Percentiles rank a stretch among this genome's conserved stretches.
These are phyloP conservation scores for Erythrophleum ivorense DNA, from an alignment of 331 rosid genomes.

Conservation along the genomic window DNA sequence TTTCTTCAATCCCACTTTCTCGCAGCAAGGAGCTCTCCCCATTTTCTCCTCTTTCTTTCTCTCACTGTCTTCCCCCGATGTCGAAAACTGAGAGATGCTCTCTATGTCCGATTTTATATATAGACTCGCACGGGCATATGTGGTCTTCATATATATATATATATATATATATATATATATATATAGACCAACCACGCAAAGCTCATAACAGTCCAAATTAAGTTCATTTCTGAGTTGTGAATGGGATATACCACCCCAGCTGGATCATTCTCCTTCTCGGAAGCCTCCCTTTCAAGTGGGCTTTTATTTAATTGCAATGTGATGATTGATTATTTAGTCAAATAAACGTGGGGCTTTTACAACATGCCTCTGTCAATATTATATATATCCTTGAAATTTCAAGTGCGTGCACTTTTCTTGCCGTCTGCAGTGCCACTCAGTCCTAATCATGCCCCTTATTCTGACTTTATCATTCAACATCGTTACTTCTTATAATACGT, in stretches of 20 bases:
- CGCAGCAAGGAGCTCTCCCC: conserved; percentile 94
- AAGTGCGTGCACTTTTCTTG: conserved; percentile 5
- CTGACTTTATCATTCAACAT: neutral
- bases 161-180: neutral
- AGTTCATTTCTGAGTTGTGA: neutral
- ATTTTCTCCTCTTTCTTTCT: conserved; percentile 30
- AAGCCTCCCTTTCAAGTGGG: neutral
- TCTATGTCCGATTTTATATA: neutral
- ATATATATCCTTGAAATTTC: neutral
- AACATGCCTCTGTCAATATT: neutral
- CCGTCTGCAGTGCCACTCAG: neutral
- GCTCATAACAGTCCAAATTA: neutral
- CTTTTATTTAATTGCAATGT: neutral
- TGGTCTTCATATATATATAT: too few relatives aligned
- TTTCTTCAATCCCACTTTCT: conserved; percentile 88
- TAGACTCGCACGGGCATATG: neutral
- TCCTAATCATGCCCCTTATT: neutral
- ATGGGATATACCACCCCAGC: neutral
- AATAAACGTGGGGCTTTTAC: neutral
- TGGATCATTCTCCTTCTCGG: neutral
- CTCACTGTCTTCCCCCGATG: neutral
- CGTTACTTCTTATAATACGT: neutral
- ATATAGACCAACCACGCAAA: neutral
- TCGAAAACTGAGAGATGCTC: neutral
- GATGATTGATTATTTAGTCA: neutral